Evolutionary conservation across 1,139 yeast species (phyloP), one percentile per base, ranked within the genome.

Genomic region (Protomyces lactucae-debilis): DNA sequence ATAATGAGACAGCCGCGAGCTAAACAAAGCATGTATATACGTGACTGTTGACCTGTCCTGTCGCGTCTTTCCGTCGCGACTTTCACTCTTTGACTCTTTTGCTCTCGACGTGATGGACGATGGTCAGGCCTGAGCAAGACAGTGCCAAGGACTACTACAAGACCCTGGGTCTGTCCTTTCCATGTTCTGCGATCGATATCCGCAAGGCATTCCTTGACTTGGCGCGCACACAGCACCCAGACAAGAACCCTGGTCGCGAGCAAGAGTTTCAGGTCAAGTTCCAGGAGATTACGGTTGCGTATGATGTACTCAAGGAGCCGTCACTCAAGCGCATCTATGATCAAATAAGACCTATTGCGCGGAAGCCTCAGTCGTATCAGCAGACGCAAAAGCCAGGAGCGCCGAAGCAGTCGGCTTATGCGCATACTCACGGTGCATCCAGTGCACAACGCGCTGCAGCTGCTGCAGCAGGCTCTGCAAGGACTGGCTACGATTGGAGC

Each of bases 121-220:
- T 59, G 63, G 63, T 59, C 35, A 52, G 54, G 53, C 63, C 63
- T 28, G 63, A 59, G 57, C 57, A 39, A n/a, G 63, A 59, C 16
- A 25, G 48, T 14, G 14, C 56, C 16, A 59, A 52, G 48, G 66
- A 64, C 53, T 57, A 64, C 52, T 64, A 64, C 43, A 25, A 23
- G 28, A 54, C 85, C 81, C 60, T 64, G 16, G 64, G 63, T 3
- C 32, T 57, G 32, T 32, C 46, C n/a, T 45, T 40, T 25, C 37
- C 51, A 6, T 52, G 59, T 25, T 46, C 51, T 21, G 57, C 59
- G 21, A 55, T 52, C 16, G 64, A 64, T 16, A 64, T 64, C 16
- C 55, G 67, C 14, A 59, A 63, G 21, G 60, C 54, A 5, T 54
- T 57, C 35, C 46, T 53, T 16, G 56, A 52, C 18, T 56, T 65